Evolutionary conservation across 2,329 filamentous ascomycete species (phyloP), one percentile per base, ranked within the genome.

Genomic region (Aspergillus quadricinctus): DNA sequence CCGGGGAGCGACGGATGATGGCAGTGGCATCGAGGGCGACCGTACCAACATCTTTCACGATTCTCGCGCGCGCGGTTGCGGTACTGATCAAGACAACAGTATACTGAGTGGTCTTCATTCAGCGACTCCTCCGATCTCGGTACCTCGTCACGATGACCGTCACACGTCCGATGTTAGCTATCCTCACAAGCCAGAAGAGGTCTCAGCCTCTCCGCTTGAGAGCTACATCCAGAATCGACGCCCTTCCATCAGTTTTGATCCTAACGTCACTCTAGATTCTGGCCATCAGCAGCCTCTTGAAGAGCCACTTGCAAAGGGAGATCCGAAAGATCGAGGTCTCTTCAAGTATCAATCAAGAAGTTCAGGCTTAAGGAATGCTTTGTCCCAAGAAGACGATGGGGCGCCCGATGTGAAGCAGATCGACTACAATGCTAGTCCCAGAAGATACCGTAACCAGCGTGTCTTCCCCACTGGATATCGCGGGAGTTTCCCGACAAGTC

Each of bases 91-190:
- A 68, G 71, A 73, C 62, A 67, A 61, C 65, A 71, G 69, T 69
- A 65, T 70, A 52, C 65, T 74, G 61, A 73, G 61, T 61, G 70
- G 72, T 59, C 64, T 75, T 52, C 72, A 75, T 67, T 75, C 72
- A 59, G 70, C 67, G 48, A 78, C 76, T 41, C 74, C 75, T 57
- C 76, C 76, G 31, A 77, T 79, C 52, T 71, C 72, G 50, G 77
- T 79, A n/a, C 77, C 77, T 48, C 72, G 74, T 54, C 59, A 67
- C 50, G 71, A 72, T 61, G 72, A 75, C 21, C 66, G 66, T 41
- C 60, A 62, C 19, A 25, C 58, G 3, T 4, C 23, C 11, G 43
- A 46, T 46, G 21, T 25, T 14, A 23, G 43, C 43, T 46, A 46
- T 46, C 43, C 43, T 7, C 43, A 46, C 23, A 46, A 46, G 43